These are phyloP conservation scores for Pseudevernia furfuracea DNA, from an alignment of 495 filamentous ascomycete species.

Conservation along the genomic window DNA sequence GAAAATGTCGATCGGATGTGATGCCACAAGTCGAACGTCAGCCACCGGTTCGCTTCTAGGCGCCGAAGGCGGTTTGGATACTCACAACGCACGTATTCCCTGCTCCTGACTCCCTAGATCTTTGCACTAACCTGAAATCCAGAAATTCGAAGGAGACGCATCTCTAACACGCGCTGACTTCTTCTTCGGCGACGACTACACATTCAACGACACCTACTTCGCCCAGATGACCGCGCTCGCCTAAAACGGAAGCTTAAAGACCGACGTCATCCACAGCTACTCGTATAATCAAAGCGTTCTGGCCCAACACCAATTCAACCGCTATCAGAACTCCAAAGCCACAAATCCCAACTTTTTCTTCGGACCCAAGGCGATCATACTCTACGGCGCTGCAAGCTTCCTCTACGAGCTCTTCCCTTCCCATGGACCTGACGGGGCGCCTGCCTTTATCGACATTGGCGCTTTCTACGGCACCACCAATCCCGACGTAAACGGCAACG, in stretches of 20 bases:
- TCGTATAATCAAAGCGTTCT: slow-evolving; percentile 29
- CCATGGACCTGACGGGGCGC: slow-evolving; percentile 23
- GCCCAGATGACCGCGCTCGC: slow-evolving; percentile 25
- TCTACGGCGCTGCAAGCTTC: slow-evolving; percentile 36
- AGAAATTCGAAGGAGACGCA: slow-evolving; percentile 36
- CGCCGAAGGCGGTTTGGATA: slow-evolving; percentile 32
- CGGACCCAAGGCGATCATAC: slow-evolving; percentile 30
- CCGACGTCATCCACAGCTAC: slow-evolving; percentile 18
- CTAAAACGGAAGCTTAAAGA: slow-evolving; percentile 4
- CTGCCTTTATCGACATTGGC: slow-evolving; percentile 30
- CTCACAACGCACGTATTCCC: slow-evolving; percentile 29
- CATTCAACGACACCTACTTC: slow-evolving; percentile 37
- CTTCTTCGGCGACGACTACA: slow-evolving; percentile 35
- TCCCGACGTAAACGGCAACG: slow-evolving; percentile 28
- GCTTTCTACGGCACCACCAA: slow-evolving; percentile 33
- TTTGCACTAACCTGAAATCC: neutral
- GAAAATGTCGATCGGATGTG: slow-evolving; percentile 39
- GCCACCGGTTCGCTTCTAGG: slow-evolving; percentile 29
- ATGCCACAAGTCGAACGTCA: slow-evolving; percentile 36
- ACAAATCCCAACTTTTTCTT: slow-evolving; percentile 36
- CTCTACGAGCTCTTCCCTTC: slow-evolving; percentile 37
- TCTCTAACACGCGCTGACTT: slow-evolving; percentile 38
- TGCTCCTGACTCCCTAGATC: too few relatives aligned
- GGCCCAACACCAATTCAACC: slow-evolving; percentile 30
- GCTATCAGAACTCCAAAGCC: slow-evolving; percentile 30